These are phyloP conservation scores for Aspergillus coremiiformis DNA, from an alignment of 495 filamentous ascomycete genomes.

Conservation along the genomic window DNA sequence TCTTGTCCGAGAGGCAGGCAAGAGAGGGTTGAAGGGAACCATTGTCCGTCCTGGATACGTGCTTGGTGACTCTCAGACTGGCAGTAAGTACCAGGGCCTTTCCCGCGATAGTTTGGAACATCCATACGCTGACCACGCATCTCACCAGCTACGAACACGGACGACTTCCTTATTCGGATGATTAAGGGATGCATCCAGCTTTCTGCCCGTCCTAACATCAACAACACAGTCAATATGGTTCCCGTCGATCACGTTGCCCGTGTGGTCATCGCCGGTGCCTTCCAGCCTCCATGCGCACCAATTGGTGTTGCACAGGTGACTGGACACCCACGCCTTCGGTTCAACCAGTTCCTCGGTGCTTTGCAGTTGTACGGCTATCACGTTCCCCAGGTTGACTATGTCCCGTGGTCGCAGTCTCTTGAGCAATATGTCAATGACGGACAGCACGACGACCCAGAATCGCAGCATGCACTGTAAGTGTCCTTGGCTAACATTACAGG, in stretches of 20 bases:
- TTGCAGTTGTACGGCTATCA: conserved; percentile 73
- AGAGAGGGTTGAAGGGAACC: conserved; percentile 63
- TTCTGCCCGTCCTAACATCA: conserved; percentile 59
- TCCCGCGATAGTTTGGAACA: background rate
- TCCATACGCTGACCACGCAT: background rate
- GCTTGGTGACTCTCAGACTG: conserved; percentile 63
- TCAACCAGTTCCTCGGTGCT: conserved; percentile 67
- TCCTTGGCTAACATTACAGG: background rate
- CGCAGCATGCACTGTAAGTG: conserved; percentile 57
- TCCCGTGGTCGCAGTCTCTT: conserved; percentile 41
- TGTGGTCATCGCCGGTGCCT: conserved; percentile 64
- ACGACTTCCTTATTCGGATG: conserved; percentile 90
- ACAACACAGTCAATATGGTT: conserved; percentile 86
- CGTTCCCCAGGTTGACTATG: conserved; percentile 61
- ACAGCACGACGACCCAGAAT: conserved; percentile 49
- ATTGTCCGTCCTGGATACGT: conserved; percentile 86
- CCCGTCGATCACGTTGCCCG: conserved; percentile 79
- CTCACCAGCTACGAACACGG: conserved; percentile 57
- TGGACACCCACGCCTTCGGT: conserved; percentile 67
- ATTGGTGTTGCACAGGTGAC: conserved; percentile 71
- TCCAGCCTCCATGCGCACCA: conserved; percentile 48
- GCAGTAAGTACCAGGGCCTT: conserved; percentile 29
- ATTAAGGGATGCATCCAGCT: conserved; percentile 86
- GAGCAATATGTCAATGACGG: conserved; percentile 58
- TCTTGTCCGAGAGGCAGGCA: conserved; percentile 72